Percentiles rank a stretch among this genome's conserved stretches.
Conservation (phyloP, 2,329 filamentous ascomycete genomes). For the Aspergillus floridensis region DNA sequence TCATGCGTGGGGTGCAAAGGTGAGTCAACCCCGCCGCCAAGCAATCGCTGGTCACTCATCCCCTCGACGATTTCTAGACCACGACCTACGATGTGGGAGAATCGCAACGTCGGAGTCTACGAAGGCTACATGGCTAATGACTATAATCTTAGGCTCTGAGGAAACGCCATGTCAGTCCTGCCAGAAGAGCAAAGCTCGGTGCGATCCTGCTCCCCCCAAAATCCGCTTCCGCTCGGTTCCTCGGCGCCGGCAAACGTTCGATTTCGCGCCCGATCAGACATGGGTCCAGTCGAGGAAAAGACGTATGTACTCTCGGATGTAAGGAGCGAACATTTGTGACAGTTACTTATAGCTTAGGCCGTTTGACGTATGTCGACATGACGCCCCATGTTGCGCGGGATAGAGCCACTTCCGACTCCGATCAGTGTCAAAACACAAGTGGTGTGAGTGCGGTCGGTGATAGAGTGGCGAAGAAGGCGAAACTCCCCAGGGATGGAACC, state of each 20-base stretch:
- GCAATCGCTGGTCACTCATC: not conserved
- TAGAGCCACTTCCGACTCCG: not conserved
- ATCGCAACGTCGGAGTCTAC: not conserved
- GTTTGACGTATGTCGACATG: not conserved
- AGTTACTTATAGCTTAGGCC: not conserved
- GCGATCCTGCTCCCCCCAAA: not conserved
- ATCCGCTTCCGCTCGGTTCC: slow-evolving; percentile 7
- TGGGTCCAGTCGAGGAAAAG: slow-evolving; percentile 4
- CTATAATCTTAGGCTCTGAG: not conserved
- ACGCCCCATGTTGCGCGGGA: not conserved
- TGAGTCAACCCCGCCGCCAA: not conserved
- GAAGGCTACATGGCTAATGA: too few species aligned
- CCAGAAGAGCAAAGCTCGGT: not conserved
- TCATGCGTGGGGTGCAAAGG: slow-evolving; percentile 1
- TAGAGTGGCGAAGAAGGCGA: too few species aligned
- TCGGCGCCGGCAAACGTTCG: slow-evolving; percentile 2
- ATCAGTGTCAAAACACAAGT: not conserved
- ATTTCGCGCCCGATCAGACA: slow-evolving; percentile 5
- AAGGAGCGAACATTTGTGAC: not conserved
- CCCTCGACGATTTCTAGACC: not conserved
- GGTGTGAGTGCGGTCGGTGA: not conserved
- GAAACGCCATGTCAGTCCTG: not conserved
- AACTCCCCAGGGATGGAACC: too few species aligned
- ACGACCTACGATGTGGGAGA: not conserved
- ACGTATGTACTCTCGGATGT: not conserved